These are phyloP conservation scores for Aspergillus olivimuriae DNA, from an alignment of 495 filamentous ascomycete species.

Conservation along the genomic window DNA sequence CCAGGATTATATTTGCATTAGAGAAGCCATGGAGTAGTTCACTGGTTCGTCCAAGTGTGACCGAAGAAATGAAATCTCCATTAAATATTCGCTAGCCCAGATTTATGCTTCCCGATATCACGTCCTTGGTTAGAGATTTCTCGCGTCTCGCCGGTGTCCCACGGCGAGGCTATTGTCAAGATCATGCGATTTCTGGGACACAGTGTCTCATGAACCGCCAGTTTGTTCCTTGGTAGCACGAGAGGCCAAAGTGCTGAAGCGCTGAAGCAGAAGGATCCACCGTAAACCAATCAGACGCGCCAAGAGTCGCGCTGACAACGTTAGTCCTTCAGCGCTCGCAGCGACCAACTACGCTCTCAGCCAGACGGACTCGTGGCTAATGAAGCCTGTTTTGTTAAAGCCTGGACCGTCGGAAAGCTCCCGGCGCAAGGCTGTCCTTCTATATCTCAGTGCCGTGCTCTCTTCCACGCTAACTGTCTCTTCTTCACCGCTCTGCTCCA, in stretches of 20 bases:
- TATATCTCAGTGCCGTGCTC: constrained; percentile 1
- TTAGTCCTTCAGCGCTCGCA: constrained; percentile 1
- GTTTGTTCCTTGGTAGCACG: not conserved
- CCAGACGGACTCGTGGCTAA: constrained; percentile 1
- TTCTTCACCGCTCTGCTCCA: constrained; percentile 1
- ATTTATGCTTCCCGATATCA: not conserved
- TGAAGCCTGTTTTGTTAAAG: not conserved
- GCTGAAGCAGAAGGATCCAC: not conserved
- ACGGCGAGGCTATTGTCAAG: not conserved
- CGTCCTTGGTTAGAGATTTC: constrained; percentile 1
- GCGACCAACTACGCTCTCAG: not conserved
- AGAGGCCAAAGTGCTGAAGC: constrained; percentile 1
- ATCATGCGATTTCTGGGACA: constrained; percentile 1
- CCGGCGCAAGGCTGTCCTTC: constrained; percentile 1
- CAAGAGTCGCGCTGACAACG: constrained; percentile 1
- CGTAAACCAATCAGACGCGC: not conserved
- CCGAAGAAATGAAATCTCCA: not conserved
- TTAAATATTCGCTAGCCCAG: not conserved
- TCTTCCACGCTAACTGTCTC: too few relatives aligned
- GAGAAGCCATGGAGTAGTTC: constrained; percentile 1
- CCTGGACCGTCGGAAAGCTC: constrained; percentile 1
- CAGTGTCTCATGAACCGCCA: not conserved
- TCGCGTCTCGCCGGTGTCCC: not conserved
- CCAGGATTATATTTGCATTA: not conserved
- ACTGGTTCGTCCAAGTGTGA: constrained; percentile 1